phyloP scores from a whole-genome alignment of 495 filamentous ascomycete species.

The Annulohypoxylon maeteangense region DNA sequence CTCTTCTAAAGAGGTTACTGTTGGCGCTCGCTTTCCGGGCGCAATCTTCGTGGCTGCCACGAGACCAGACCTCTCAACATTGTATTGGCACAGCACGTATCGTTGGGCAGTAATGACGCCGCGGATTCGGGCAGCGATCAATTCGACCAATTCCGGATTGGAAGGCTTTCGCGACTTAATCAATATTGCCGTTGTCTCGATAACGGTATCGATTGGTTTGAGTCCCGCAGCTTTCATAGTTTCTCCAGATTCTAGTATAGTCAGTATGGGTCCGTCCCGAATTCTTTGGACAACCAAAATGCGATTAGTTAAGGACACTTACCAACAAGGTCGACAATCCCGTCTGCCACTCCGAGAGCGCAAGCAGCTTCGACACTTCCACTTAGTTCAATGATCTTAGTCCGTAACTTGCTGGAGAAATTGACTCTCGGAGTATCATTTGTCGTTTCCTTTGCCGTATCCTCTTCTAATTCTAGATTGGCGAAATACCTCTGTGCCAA shows the following conservation, averaged over 20 bases:
- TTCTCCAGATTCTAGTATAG: slow-evolving; percentile 87
- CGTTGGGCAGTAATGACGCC: slow-evolving; percentile 97
- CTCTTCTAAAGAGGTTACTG: slow-evolving; percentile 85
- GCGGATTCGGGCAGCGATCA: slow-evolving; percentile 83
- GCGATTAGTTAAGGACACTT: slow-evolving; percentile 47
- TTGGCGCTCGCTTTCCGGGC: slow-evolving; percentile 94
- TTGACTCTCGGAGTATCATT: slow-evolving; percentile 8
- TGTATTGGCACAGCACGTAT: slow-evolving; percentile 97
- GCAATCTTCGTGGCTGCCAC: slow-evolving; percentile 78
- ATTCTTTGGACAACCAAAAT: neutral
- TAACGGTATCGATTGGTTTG: slow-evolving; percentile 92
- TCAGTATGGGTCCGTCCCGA: neutral
- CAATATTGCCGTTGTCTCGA: slow-evolving; percentile 84
- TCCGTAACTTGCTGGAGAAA: slow-evolving; percentile 65
- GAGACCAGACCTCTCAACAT: slow-evolving; percentile 77
- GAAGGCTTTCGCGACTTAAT: slow-evolving; percentile 92
- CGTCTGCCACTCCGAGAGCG: slow-evolving; percentile 93
- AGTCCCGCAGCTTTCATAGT: slow-evolving; percentile 98
- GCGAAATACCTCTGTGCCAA: slow-evolving; percentile 85
- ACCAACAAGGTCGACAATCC: slow-evolving; percentile 98
- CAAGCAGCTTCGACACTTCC: slow-evolving; percentile 98
- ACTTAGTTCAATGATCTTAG: slow-evolving; percentile 90
- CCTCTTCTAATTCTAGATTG: slow-evolving; percentile 69
- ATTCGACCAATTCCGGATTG: slow-evolving; percentile 77
- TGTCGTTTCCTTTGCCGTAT: slow-evolving; percentile 39